Evolutionary conservation across 2,329 filamentous ascomycete genomes (phyloP).

Genomic region (Epichloe typhina): DNA sequence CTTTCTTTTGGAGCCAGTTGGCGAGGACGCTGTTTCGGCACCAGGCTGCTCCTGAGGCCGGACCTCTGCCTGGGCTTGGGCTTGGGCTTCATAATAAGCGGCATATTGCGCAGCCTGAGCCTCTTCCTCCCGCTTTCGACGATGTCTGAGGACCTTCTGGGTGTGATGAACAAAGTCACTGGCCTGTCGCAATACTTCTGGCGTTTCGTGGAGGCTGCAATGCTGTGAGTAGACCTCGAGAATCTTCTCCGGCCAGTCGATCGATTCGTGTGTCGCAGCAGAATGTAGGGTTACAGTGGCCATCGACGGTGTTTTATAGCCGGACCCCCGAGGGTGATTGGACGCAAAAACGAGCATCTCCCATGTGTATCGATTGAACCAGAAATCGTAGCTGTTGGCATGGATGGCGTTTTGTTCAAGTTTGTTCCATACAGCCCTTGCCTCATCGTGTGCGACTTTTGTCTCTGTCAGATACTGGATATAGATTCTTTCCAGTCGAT

Average conservation of each 20-base stretch:
- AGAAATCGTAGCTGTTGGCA: constrained; percentile 79
- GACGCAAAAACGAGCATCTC: constrained; percentile 56
- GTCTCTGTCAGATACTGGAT: constrained; percentile 86
- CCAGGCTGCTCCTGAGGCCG: constrained; percentile 12
- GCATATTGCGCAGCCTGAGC: constrained; percentile 42
- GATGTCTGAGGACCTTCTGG: constrained; percentile 47
- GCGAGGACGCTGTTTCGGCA: constrained; percentile 17
- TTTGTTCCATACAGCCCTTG: constrained; percentile 63
- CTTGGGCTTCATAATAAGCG: constrained; percentile 21
- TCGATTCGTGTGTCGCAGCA: constrained; percentile 45
- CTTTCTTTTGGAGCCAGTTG: constrained; percentile 55
- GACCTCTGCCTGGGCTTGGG: constrained; percentile 9
- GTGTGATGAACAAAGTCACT: constrained; percentile 61
- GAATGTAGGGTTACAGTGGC: constrained; percentile 67
- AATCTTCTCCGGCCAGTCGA: constrained; percentile 68
- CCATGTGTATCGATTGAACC: constrained; percentile 85
- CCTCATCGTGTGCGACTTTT: constrained; percentile 62
- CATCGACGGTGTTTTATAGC: constrained; percentile 45
- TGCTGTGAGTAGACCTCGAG: constrained; percentile 63
- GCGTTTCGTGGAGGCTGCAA: constrained; percentile 82
- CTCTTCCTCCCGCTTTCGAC: constrained; percentile 52
- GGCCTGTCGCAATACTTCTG: constrained; percentile 59
- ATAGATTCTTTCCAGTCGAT: constrained; percentile 79
- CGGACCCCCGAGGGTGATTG: constrained; percentile 30
- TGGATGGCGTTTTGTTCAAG: constrained; percentile 51